Conservation (phyloP, 768 basidiomycete species). For the Kwoniella botswanensis region DNA sequence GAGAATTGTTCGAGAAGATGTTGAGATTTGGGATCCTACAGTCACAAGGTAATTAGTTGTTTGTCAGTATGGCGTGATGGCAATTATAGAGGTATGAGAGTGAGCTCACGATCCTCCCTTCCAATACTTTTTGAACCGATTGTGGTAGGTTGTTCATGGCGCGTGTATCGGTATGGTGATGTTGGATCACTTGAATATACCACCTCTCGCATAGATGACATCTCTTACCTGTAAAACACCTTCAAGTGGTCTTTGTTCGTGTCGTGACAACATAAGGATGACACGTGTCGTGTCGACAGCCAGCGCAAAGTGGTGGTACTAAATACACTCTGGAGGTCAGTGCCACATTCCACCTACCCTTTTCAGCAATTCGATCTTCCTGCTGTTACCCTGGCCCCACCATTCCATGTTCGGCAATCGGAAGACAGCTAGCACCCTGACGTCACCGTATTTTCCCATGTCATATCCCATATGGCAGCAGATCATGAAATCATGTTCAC, state of each 20-base stretch:
- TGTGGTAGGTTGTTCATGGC: slow-evolving; percentile 47
- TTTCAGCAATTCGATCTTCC: not conserved
- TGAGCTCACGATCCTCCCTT: slow-evolving; percentile 43
- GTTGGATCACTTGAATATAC: not conserved
- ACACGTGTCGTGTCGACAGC: no score
- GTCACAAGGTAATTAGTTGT: not conserved
- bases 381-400: not conserved
- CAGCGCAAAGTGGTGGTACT: no score
- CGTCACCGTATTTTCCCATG: slow-evolving; percentile 3
- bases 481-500: no score
- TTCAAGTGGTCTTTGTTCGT: no score
- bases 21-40: slow-evolving; percentile 48
- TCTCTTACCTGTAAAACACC: no score
- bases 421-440: not conserved
- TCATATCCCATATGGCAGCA: no score
- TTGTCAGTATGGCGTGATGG: not conserved
- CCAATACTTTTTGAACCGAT: slow-evolving; percentile 30
- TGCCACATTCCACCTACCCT: not conserved
- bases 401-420: not conserved
- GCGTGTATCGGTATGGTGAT: not conserved
- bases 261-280: no score
- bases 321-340: no score
- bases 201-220: no score
- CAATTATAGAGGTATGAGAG: no score
- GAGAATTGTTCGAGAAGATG: slow-evolving; percentile 37